Conservation (phyloP, 2,329 filamentous ascomycete genomes). For the Cadophora gregata region DNA sequence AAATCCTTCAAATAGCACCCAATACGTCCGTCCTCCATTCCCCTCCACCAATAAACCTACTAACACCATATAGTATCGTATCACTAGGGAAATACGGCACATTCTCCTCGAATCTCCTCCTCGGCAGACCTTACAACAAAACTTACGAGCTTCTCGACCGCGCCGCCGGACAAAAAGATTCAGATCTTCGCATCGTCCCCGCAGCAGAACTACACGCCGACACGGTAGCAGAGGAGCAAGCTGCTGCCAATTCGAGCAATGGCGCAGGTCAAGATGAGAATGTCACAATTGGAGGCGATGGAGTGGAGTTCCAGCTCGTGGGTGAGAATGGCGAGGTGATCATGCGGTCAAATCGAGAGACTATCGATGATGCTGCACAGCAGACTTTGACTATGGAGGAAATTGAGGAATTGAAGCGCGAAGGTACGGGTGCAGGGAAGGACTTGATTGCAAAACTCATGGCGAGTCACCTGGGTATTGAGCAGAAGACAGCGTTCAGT, state of each 20-base stretch:
- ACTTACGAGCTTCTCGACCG: slow-evolving; percentile 89
- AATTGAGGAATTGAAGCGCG: slow-evolving; percentile 73
- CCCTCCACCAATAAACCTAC: slow-evolving; percentile 19
- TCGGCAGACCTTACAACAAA: slow-evolving; percentile 89
- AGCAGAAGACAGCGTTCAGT: slow-evolving; percentile 93
- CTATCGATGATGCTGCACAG: slow-evolving; percentile 65
- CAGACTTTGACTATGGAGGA: slow-evolving; percentile 78
- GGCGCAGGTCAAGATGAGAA: slow-evolving; percentile 38
- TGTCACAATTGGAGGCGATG: slow-evolving; percentile 49
- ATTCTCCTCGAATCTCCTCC: slow-evolving; percentile 86
- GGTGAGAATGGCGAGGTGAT: slow-evolving; percentile 56
- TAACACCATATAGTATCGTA: slow-evolving; percentile 66
- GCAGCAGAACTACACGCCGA: slow-evolving; percentile 85
- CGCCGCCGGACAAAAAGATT: slow-evolving; percentile 66
- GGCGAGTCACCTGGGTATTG: slow-evolving; percentile 84
- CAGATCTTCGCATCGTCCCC: slow-evolving; percentile 77
- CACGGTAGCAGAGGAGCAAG: slow-evolving; percentile 61
- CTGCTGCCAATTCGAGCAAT: slow-evolving; percentile 49
- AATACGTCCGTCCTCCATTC: slow-evolving; percentile 58
- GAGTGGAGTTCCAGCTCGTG: slow-evolving; percentile 53
- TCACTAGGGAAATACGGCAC: slow-evolving; percentile 91
- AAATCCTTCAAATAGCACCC: slow-evolving; percentile 62
- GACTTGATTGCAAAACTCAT: slow-evolving; percentile 94
- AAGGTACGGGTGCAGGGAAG: slow-evolving; percentile 79
- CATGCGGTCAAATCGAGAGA: slow-evolving; percentile 62